These are phyloP conservation scores for Talaromyces adpressus DNA, from an alignment of 495 filamentous ascomycete species.

Conservation along the genomic window DNA sequence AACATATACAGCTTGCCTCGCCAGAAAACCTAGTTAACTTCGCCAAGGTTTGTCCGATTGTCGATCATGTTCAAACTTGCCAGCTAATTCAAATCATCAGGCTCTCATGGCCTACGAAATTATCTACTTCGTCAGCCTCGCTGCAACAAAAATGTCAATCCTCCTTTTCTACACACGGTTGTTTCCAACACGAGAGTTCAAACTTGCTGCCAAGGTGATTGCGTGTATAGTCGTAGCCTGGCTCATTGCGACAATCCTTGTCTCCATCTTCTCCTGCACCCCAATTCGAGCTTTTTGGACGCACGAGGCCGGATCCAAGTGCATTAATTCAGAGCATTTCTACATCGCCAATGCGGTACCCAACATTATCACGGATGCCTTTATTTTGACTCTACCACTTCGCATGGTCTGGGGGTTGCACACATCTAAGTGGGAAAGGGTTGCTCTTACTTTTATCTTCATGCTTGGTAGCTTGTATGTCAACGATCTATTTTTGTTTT, in stretches of 20 bases:
- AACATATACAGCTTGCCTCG: no score
- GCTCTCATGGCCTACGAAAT: constrained; percentile 12
- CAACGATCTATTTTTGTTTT: not conserved
- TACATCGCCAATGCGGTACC: no score
- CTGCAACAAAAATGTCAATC: constrained; percentile 34
- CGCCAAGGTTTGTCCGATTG: no score
- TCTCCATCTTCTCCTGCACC: constrained; percentile 26
- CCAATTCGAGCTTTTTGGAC: constrained; percentile 29
- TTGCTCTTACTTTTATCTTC: constrained; percentile 34
- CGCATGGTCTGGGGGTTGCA: constrained; percentile 15
- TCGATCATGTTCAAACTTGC: no score
- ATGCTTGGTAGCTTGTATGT: constrained; percentile 29
- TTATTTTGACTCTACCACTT: no score
- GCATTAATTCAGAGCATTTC: no score
- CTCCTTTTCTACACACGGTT: constrained; percentile 33
- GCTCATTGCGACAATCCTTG: constrained; percentile 22
- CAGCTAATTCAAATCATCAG: not conserved
- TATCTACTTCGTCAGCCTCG: not conserved
- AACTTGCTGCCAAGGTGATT: constrained; percentile 19
- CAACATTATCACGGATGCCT: no score
- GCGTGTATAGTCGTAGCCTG: constrained; percentile 23
- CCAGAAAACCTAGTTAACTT: no score
- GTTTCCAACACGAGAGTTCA: constrained; percentile 24
- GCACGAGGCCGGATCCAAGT: not conserved
- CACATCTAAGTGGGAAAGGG: constrained; percentile 29